Conservation (phyloP, 2,329 filamentous ascomycete genomes). For the Neopestalotiopsis clavispora region DNA sequence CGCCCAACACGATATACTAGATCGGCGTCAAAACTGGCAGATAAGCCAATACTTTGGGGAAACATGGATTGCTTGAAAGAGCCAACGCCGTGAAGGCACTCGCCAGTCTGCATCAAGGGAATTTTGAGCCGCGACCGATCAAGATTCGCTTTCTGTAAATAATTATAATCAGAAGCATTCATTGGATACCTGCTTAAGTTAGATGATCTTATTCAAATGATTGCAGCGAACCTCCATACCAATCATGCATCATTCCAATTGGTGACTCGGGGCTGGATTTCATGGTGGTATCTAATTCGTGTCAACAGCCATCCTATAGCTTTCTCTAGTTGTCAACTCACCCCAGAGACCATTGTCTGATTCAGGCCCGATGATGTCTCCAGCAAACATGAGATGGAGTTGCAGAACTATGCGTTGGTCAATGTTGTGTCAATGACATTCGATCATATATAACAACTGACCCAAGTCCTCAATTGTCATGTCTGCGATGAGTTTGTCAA, state of each 20-base stretch:
- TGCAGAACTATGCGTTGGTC: conserved; percentile 38
- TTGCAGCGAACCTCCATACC: conserved; percentile 24
- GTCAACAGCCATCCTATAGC: background rate
- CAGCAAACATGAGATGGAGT: conserved; percentile 49
- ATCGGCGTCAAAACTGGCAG: conserved; percentile 46
- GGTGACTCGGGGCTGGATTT: conserved; percentile 41
- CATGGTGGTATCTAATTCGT: conserved; percentile 36
- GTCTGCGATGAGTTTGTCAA: conserved; percentile 33
- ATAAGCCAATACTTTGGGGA: conserved; percentile 45
- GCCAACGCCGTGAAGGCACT: conserved; percentile 49
- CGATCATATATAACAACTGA: conserved; percentile 18
- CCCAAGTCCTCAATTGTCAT: conserved; percentile 39
- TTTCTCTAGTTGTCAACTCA: conserved; percentile 18
- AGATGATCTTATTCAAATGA: background rate
- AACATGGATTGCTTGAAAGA: conserved; percentile 52
- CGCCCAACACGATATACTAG: conserved; percentile 46
- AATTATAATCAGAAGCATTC: conserved; percentile 47
- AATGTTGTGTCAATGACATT: conserved; percentile 2
- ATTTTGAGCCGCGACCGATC: conserved; percentile 43
- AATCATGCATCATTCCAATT: conserved; percentile 48
- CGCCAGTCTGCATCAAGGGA: conserved; percentile 47
- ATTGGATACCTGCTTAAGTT: conserved; percentile 39
- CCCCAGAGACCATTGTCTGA: conserved; percentile 44
- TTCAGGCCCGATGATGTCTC: conserved; percentile 43
- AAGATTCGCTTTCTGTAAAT: conserved; percentile 42